phyloP scores from a whole-genome alignment of 2,329 filamentous ascomycete genomes.

The Paecilomyces variotii region DNA sequence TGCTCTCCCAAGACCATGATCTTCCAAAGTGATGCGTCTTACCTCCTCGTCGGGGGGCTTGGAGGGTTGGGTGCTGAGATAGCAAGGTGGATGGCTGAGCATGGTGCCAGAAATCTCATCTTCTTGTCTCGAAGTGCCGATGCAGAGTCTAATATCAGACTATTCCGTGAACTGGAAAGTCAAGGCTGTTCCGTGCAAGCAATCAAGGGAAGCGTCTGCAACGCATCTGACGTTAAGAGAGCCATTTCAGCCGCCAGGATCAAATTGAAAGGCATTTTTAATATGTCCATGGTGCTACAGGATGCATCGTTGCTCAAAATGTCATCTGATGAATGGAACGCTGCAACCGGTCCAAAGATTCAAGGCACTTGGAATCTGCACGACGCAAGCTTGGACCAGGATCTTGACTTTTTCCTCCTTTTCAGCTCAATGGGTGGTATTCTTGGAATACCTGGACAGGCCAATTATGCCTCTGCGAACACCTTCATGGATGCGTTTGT shows the following conservation, averaged over 20 bases:
- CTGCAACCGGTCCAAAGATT: slow-evolving; percentile 33
- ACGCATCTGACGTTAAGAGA: slow-evolving; percentile 4
- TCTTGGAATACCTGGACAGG: slow-evolving; percentile 30
- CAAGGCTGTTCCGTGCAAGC: slow-evolving; percentile 9
- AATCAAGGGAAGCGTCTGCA: slow-evolving; percentile 17
- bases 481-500: slow-evolving; percentile 23
- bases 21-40: slow-evolving; percentile 9
- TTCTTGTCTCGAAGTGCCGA: slow-evolving; percentile 20
- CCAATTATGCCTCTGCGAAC: slow-evolving; percentile 33
- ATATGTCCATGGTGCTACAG: slow-evolving; percentile 22
- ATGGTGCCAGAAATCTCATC: slow-evolving; percentile 20
- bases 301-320: slow-evolving; percentile 33
- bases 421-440: slow-evolving; percentile 19
- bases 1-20: neutral
- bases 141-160: slow-evolving; percentile 7
- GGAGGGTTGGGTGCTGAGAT: slow-evolving; percentile 17
- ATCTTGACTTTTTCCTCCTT: slow-evolving; percentile 1
- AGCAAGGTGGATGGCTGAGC: slow-evolving; percentile 13
- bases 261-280: slow-evolving; percentile 25
- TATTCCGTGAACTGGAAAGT: slow-evolving; percentile 10
- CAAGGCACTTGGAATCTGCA: slow-evolving; percentile 31
- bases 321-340: slow-evolving; percentile 30
- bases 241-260: slow-evolving; percentile 8
- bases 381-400: neutral
- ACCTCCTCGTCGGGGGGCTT: slow-evolving; percentile 14